Percentiles rank a stretch among this genome's conserved stretches.
Conservation (phyloP, 2,329 filamentous ascomycete species). For the Falciphora oryzae region DNA sequence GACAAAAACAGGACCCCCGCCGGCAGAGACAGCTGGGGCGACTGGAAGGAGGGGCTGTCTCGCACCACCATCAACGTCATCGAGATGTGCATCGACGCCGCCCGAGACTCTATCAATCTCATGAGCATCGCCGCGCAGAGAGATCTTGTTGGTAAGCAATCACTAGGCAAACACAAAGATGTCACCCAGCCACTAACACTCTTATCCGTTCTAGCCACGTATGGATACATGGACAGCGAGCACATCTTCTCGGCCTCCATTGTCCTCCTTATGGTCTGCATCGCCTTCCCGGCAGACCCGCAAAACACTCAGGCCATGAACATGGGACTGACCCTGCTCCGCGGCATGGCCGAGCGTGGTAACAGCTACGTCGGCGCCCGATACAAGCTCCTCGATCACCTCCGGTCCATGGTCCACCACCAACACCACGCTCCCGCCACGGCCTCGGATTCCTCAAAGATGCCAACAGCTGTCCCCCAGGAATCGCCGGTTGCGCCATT, state of each 20-base stretch:
- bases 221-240: slow-evolving; percentile 52
- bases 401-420: slow-evolving; percentile 20
- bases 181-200: background rate
- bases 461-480: background rate
- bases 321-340: slow-evolving; percentile 41
- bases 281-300: slow-evolving; percentile 41
- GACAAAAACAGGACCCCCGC: background rate
- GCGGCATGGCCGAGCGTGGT: slow-evolving; percentile 44
- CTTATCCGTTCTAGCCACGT: slow-evolving; percentile 33
- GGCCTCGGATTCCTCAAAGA: background rate
- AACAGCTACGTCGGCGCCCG: slow-evolving; percentile 41
- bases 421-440: background rate
- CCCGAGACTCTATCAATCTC: slow-evolving; percentile 41
- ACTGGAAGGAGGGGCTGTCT: slow-evolving; percentile 42
- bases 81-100: slow-evolving; percentile 45
- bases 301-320: slow-evolving; percentile 34
- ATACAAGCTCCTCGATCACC: slow-evolving; percentile 26
- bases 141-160: slow-evolving; percentile 33
- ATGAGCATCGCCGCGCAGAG: slow-evolving; percentile 43
- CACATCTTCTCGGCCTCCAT: slow-evolving; percentile 49
- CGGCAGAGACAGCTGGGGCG: slow-evolving; percentile 19
- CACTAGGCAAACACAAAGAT: background rate
- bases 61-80: slow-evolving; percentile 43
- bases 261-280: slow-evolving; percentile 48
- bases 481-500: background rate